Evolutionary conservation across 805 yeast genomes (phyloP).

Genomic region (Yamadazyma insecticola): DNA sequence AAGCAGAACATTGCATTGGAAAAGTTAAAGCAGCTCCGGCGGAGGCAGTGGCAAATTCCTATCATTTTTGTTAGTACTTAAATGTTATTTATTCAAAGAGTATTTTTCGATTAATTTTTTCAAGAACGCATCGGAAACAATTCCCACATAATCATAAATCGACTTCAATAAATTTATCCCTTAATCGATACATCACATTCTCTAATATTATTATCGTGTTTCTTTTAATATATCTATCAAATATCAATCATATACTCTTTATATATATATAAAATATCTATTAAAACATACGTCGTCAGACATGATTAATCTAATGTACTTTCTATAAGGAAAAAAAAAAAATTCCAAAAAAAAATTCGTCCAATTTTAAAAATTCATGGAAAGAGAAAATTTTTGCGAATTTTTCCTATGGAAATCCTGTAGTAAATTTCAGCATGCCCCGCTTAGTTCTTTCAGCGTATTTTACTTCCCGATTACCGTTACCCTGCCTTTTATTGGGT

Average conservation of each 20-base stretch:
- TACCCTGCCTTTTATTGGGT: slow-evolving; percentile 10
- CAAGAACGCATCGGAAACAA: too few species aligned
- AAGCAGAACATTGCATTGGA: slow-evolving; percentile 99
- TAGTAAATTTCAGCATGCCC: slow-evolving; percentile 8
- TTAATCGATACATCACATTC: too few species aligned
- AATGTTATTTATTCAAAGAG: too few species aligned
- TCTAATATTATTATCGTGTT: too few species aligned
- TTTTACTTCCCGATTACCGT: slow-evolving; percentile 7
- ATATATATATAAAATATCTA: neutral
- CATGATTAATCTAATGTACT: slow-evolving; percentile 6
- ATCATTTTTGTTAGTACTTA: slow-evolving; percentile 8
- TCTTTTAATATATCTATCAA: too few species aligned
- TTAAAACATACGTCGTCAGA: slow-evolving; percentile 11
- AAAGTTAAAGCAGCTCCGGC: slow-evolving; percentile 98
- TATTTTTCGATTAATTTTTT: too few species aligned
- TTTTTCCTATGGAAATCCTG: slow-evolving; percentile 1
- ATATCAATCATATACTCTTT: neutral
- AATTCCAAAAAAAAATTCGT: slow-evolving; percentile 7
- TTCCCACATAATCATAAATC: too few species aligned
- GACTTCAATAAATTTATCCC: too few species aligned
- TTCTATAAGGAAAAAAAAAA: neutral
- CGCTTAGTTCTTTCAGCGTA: too few species aligned
- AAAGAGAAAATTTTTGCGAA: slow-evolving; percentile 1
- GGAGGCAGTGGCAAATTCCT: slow-evolving; percentile 97
- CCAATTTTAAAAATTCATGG: slow-evolving; percentile 2